Conservation (phyloP, 2,329 filamentous ascomycete species). For the Claviceps cyperi region DNA sequence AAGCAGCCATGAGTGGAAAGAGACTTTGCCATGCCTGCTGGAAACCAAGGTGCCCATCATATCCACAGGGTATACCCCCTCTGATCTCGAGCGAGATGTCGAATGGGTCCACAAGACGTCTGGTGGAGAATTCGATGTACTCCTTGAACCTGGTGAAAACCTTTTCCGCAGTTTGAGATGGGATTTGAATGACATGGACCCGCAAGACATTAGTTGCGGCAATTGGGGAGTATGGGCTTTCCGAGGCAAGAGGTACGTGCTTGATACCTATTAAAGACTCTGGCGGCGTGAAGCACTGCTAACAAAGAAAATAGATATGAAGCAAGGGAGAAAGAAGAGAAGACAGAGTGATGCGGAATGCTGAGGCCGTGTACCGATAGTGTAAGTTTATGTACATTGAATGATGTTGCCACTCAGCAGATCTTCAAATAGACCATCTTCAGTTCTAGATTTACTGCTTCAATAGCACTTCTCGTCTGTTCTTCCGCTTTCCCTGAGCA, state of each 20-base stretch:
- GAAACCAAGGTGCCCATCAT: constrained; percentile 94
- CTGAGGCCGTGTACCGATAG: constrained; percentile 2
- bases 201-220: constrained; percentile 83
- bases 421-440: not conserved
- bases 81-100: constrained; percentile 85
- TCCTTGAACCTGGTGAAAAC: constrained; percentile 89
- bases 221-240: constrained; percentile 98
- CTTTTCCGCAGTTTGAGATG: constrained; percentile 84
- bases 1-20: constrained; percentile 83
- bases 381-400: constrained; percentile 4
- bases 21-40: constrained; percentile 75
- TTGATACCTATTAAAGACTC: not conserved
- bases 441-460: constrained; percentile 2
- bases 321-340: constrained; percentile 39
- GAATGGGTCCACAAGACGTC: constrained; percentile 79
- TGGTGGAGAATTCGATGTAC: constrained; percentile 77
- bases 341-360: constrained; percentile 1
- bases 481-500: too few relatives aligned
- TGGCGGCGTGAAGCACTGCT: not conserved
- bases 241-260: constrained; percentile 75
- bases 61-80: constrained; percentile 89
- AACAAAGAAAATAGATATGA: constrained; percentile 36
- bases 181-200: constrained; percentile 93
- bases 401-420: not conserved
- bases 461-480: not conserved